phyloP scores from a whole-genome alignment of 176 grass and related monocot genomes.

The Melocanna baccifera region DNA sequence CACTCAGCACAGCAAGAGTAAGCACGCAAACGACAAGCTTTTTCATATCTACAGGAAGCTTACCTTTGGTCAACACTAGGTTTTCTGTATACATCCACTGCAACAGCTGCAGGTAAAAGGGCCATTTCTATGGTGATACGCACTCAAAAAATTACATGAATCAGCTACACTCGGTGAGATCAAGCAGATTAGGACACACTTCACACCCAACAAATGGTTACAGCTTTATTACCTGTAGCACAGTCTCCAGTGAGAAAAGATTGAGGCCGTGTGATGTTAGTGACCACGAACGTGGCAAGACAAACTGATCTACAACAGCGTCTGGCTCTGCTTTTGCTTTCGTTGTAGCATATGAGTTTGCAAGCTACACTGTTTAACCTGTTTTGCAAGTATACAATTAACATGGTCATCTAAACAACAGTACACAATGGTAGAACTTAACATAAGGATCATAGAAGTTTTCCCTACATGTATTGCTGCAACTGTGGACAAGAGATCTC shows the following conservation, averaged over 20 bases:
- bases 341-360: conserved; percentile 83
- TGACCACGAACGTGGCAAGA: conserved; percentile 38
- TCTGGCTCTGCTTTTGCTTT: conserved; percentile 42
- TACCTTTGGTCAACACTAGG: conserved; percentile 55
- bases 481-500: conserved; percentile 67
- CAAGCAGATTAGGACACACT: conserved; percentile 45
- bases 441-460: neutral
- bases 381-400: conserved; percentile 33
- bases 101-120: conserved; percentile 36
- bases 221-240: conserved; percentile 61
- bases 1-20: conserved; percentile 26
- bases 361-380: conserved; percentile 92
- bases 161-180: conserved; percentile 53
- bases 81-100: conserved; percentile 58
- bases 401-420: neutral
- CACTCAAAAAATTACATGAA: conserved; percentile 73
- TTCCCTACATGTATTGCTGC: conserved; percentile 77
- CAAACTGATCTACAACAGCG: conserved; percentile 49
- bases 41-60: conserved; percentile 61
- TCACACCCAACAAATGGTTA: conserved; percentile 56
- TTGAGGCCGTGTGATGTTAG: conserved; percentile 60
- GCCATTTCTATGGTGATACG: conserved; percentile 44
- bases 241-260: conserved; percentile 64
- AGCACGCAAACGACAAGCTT: conserved; percentile 42
- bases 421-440: neutral